These are phyloP conservation scores for Saccharum spontaneum DNA, from an alignment of 176 grass and related monocot species.

Conservation along the genomic window DNA sequence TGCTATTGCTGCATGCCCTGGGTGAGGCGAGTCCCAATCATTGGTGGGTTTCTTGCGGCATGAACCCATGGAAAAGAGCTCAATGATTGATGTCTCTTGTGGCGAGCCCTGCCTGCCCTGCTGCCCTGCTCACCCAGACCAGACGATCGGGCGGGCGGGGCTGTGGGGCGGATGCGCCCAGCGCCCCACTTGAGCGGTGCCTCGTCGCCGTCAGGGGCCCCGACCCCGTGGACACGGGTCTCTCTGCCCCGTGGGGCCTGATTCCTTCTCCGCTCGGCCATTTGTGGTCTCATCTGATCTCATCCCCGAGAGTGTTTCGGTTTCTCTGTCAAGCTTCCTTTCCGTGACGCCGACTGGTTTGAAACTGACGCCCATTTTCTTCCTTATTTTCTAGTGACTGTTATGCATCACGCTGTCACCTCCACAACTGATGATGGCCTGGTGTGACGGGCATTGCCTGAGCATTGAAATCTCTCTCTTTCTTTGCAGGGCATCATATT, in stretches of 20 bases:
- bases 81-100: constrained; percentile 46
- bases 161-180: neutral
- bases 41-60: constrained; percentile 38
- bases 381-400: neutral
- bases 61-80: constrained; percentile 7
- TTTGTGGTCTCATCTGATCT: neutral
- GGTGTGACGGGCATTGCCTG: constrained; percentile 10
- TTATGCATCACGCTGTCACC: constrained; percentile 10
- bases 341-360: constrained; percentile 32
- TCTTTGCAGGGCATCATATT: constrained; percentile 8
- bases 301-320: constrained; percentile 11
- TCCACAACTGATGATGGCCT: constrained; percentile 12
- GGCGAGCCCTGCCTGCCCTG: constrained; percentile 1
- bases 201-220: constrained; percentile 47
- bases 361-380: constrained; percentile 35
- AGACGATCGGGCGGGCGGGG: neutral
- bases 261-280: neutral
- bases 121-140: constrained; percentile 4
- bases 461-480: constrained; percentile 7
- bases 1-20: neutral
- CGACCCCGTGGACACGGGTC: neutral
- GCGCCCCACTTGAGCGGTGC: constrained; percentile 39
- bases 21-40: constrained; percentile 28
- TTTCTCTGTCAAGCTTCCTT: constrained; percentile 39
- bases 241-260: constrained; percentile 8